Evolutionary conservation across 768 basidiomycete genomes (phyloP).

Genomic region (Amanita exitialis): DNA sequence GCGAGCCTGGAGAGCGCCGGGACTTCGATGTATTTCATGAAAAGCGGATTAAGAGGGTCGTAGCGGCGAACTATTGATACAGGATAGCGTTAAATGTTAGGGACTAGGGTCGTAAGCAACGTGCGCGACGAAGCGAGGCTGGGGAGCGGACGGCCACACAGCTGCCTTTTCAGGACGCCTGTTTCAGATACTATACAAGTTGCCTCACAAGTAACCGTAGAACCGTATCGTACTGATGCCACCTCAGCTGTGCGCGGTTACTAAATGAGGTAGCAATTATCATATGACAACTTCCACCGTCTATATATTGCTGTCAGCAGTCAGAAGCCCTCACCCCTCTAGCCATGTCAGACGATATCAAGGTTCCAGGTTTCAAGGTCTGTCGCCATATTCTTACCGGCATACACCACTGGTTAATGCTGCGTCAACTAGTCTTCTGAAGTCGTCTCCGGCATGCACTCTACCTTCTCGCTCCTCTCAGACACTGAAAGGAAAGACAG

Average conservation of each 20-base stretch:
- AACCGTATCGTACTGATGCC: too few relatives aligned
- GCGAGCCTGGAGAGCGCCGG: slow-evolving; percentile 73
- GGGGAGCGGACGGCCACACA: background rate
- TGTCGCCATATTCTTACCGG: background rate
- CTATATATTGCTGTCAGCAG: background rate
- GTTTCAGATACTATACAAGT: too few relatives aligned
- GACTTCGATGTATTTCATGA: slow-evolving; percentile 86
- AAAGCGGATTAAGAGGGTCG: background rate
- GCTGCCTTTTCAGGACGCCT: background rate
- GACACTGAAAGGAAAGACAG: slow-evolving; percentile 56
- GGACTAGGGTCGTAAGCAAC: slow-evolving; percentile 1
- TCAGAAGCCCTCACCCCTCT: background rate
- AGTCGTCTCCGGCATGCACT: slow-evolving; percentile 42
- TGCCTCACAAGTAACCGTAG: too few relatives aligned
- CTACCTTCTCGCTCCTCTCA: slow-evolving; percentile 40
- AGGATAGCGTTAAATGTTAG: slow-evolving; percentile 1
- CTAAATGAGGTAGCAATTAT: background rate
- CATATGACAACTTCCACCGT: slow-evolving; percentile 1
- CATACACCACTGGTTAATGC: background rate
- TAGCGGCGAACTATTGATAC: too few relatives aligned
- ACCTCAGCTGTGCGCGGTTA: too few relatives aligned
- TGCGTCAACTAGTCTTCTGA: slow-evolving; percentile 49
- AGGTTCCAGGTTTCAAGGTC: slow-evolving; percentile 69
- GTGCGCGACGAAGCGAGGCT: background rate
- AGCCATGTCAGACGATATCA: slow-evolving; percentile 60